Base-by-base conservation (phyloP, 1,284 basidiomycete genomes). In the Lentinus polychrous region DNA sequence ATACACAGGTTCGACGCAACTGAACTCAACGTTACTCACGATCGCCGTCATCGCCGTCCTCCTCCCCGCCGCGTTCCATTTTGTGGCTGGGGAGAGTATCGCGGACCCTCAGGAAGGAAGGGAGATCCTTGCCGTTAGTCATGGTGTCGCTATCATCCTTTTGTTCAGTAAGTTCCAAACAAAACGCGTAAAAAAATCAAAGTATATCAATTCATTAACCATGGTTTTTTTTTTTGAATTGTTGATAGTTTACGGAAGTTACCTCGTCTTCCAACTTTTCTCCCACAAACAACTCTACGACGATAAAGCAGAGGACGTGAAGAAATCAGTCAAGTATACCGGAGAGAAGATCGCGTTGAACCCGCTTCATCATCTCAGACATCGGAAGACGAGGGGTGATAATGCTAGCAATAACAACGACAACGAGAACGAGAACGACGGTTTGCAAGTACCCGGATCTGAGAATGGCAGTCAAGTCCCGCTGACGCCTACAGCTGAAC, bases 11-110 rank as follows among this genome's bases (percentile, higher is more conserved):
- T n/a, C 47, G 15, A 23, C 27, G 32, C 47, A 49, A 24, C 18
- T 91, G 39, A 86, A 93, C 59, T 89, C 88, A 18, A 89, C 89
- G 2, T 68, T 94, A 10, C 71, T 95, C 23, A 87, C 80, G 54
- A 78, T 94, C 50, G 84, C 87, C 45, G 86, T 89, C 32, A 79
- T 82, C 35, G 90, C 86, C 34, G 70, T 94, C 37, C 73, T 94
- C 17, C 70, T 95, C 10, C 93, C 92, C 1, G 85, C 79, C 2
- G 85, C 78, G 0, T 89, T 83, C 60, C 83, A 87, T 59, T 84
- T 86, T 52, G 34, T 53, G 48, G 14, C 50, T 34, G 20, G 57
- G 50, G 70, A 55, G 31, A 46, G 52, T 60, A 43, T 49, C 14
- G 7, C 46, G 59, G 36, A 56, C 55, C 60, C 36, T 68, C 63